Evolutionary conservation across 2,329 filamentous ascomycete species (phyloP).

Genomic region (Xylaria sp.): DNA sequence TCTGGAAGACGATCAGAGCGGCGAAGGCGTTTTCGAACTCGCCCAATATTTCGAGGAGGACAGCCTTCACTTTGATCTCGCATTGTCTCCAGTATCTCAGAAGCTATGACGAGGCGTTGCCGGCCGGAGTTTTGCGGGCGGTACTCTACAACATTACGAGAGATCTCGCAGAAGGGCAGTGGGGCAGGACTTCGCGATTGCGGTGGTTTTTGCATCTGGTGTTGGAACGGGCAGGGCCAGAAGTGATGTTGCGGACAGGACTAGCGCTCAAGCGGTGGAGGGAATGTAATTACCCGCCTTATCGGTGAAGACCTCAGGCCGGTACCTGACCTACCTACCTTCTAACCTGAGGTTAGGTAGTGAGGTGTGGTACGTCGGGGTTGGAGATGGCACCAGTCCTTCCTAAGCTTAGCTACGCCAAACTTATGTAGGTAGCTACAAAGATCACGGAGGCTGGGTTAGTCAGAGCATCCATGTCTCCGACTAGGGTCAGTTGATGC

Average conservation of each 20-base stretch:
- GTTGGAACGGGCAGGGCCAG: constrained; percentile 28
- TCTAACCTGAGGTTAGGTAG: constrained; percentile 8
- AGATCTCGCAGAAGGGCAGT: constrained; percentile 38
- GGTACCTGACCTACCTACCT: too few relatives aligned
- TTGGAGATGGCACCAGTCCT: too few relatives aligned
- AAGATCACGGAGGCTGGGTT: too few relatives aligned
- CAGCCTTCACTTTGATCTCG: constrained; percentile 37
- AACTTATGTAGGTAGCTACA: too few relatives aligned
- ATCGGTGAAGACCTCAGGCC: background rate
- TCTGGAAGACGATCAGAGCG: constrained; percentile 19
- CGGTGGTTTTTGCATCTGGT: constrained; percentile 41
- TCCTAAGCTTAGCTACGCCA: too few relatives aligned
- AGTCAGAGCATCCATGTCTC: background rate
- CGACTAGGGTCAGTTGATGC: too few relatives aligned
- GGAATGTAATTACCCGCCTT: constrained; percentile 13
- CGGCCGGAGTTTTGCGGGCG: constrained; percentile 31
- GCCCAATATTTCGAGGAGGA: constrained; percentile 25
- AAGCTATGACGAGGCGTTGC: constrained; percentile 25
- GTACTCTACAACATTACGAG: constrained; percentile 41
- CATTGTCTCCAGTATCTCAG: constrained; percentile 37
- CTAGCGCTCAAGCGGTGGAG: constrained; percentile 26
- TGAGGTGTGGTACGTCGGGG: constrained; percentile 6
- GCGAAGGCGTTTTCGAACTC: constrained; percentile 26
- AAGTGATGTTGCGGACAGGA: constrained; percentile 29
- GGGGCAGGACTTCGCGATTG: constrained; percentile 41